Conservation (phyloP, 805 yeast species). For the Spathaspora arborariae region DNA sequence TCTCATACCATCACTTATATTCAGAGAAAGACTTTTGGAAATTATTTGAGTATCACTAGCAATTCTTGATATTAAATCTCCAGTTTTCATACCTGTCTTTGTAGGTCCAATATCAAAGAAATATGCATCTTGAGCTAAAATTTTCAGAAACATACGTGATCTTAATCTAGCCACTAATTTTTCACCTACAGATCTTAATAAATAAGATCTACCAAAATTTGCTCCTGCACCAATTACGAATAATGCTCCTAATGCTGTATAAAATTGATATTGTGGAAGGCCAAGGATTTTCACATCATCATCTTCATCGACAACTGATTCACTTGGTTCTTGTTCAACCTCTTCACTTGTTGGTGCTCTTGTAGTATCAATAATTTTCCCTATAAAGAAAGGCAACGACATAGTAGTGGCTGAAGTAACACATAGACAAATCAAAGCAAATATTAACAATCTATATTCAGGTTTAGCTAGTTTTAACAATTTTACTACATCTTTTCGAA, state of each 20-base stretch:
- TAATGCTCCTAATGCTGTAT: slow-evolving; percentile 53
- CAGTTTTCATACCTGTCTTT: slow-evolving; percentile 59
- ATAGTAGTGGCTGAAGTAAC: slow-evolving; percentile 76
- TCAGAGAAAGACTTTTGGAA: slow-evolving; percentile 80
- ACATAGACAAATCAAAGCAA: slow-evolving; percentile 63
- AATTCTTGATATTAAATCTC: slow-evolving; percentile 85
- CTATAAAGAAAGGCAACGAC: slow-evolving; percentile 79
- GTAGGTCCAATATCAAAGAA: slow-evolving; percentile 76
- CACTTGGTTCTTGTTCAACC: not conserved
- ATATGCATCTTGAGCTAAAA: slow-evolving; percentile 81
- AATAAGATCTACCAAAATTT: slow-evolving; percentile 74
- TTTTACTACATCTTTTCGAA: slow-evolving; percentile 17
- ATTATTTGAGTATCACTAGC: slow-evolving; percentile 89
- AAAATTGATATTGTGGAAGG: slow-evolving; percentile 59
- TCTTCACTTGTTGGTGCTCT: slow-evolving; percentile 19
- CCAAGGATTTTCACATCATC: slow-evolving; percentile 40
- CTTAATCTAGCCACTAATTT: slow-evolving; percentile 81
- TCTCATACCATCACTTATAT: slow-evolving; percentile 88
- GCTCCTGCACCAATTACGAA: slow-evolving; percentile 74
- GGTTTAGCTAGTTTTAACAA: slow-evolving; percentile 26
- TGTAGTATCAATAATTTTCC: slow-evolving; percentile 78
- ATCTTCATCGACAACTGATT: slow-evolving; percentile 1
- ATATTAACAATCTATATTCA: slow-evolving; percentile 48
- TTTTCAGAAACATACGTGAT: slow-evolving; percentile 68
- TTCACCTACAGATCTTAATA: slow-evolving; percentile 80